Evolutionary conservation across 2,329 filamentous ascomycete genomes (phyloP).

Genomic region (Cryphonectria carpinicola): DNA sequence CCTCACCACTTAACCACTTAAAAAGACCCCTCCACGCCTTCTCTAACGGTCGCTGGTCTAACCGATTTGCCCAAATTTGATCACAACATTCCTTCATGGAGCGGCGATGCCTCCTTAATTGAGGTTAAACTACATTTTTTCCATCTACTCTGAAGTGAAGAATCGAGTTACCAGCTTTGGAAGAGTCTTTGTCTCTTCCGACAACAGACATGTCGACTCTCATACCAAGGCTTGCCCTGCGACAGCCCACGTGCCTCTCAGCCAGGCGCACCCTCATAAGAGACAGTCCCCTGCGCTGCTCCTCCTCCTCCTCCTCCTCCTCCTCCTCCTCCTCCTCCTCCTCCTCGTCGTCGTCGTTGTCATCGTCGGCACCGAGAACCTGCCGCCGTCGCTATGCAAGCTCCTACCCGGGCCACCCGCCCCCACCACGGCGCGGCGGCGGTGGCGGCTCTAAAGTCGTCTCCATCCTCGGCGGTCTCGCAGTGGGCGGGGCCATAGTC

Average conservation of each 20-base stretch:
- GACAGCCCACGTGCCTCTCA: constrained; percentile 14
- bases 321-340: too few relatives aligned
- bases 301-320: too few relatives aligned
- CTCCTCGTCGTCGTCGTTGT: too few relatives aligned
- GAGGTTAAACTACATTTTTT: neutral
- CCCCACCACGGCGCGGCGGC: constrained; percentile 10
- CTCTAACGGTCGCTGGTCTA: neutral
- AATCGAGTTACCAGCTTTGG: neutral
- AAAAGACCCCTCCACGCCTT: neutral
- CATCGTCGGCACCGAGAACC: neutral
- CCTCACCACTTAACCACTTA: constrained; percentile 21
- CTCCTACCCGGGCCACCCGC: constrained; percentile 11
- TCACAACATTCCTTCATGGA: neutral
- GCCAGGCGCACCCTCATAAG: constrained; percentile 7
- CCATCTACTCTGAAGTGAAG: neutral
- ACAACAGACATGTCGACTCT: constrained; percentile 21
- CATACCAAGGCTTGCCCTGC: constrained; percentile 20
- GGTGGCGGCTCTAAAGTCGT: neutral
- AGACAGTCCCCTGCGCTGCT: neutral
- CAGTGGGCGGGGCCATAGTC: constrained; percentile 14
- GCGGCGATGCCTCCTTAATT: neutral
- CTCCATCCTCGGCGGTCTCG: constrained; percentile 11
- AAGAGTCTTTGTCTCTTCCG: neutral
- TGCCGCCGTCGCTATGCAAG: constrained; percentile 11
- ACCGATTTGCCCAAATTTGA: too few relatives aligned